These are phyloP conservation scores for Fragaria iinumae DNA, from an alignment of 306 rosid genomes.

Conservation along the genomic window DNA sequence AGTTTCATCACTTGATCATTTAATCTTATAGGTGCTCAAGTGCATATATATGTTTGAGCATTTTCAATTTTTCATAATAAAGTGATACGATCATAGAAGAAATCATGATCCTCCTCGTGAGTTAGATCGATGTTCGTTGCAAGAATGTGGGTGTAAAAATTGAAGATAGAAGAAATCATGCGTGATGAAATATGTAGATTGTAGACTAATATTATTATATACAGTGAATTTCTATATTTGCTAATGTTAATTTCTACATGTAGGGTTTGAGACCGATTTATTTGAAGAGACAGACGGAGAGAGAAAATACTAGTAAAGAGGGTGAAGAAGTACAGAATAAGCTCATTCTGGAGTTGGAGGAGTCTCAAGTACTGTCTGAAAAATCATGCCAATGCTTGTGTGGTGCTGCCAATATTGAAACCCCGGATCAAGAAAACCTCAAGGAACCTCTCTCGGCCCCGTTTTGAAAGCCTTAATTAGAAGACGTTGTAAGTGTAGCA, in stretches of 20 bases:
- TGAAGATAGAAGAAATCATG: background rate
- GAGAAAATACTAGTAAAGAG: constrained; percentile 16
- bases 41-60: background rate
- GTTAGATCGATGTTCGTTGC: no score
- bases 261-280: constrained; percentile 36
- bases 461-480: constrained; percentile 38
- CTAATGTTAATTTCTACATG: background rate
- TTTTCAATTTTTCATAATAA: background rate
- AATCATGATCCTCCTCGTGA: no score
- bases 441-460: constrained; percentile 80
- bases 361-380: constrained; percentile 13
- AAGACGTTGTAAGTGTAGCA: no score
- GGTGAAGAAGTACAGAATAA: constrained; percentile 1
- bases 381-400: constrained; percentile 45
- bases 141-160: no score
- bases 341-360: constrained; percentile 18
- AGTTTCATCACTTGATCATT: background rate
- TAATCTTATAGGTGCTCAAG: background rate
- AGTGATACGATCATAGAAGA: background rate
- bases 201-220: background rate
- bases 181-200: background rate
- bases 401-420: background rate
- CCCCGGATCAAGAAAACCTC: constrained; percentile 19
- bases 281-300: constrained; percentile 32
- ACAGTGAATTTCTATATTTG: background rate